Evolutionary conservation across 805 yeast genomes (phyloP).

Genomic region (Cyberlindnera mrakii): DNA sequence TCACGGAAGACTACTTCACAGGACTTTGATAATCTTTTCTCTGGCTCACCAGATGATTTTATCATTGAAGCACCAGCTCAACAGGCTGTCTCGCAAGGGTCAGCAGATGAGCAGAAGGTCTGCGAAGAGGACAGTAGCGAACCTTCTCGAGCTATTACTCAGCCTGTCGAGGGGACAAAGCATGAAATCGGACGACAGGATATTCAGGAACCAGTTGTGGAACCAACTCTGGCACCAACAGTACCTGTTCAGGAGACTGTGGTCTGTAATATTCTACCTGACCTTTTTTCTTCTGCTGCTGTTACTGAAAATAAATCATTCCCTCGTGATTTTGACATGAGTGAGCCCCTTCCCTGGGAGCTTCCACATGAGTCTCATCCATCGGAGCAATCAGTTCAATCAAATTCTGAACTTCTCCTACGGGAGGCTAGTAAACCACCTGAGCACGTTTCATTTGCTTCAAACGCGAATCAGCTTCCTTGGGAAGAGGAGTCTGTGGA

Average conservation of each 20-base stretch:
- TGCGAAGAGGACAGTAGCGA: not conserved
- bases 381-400: not conserved
- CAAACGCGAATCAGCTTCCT: not conserved
- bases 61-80: not conserved
- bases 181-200: too few species aligned
- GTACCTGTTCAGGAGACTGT: too few species aligned
- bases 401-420: conserved; percentile 2
- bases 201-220: too few species aligned
- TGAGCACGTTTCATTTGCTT: conserved; percentile 1
- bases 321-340: too few species aligned
- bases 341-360: conserved; percentile 1
- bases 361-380: not conserved
- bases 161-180: too few species aligned
- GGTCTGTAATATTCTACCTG: too few species aligned
- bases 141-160: too few species aligned
- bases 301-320: too few species aligned
- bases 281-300: too few species aligned
- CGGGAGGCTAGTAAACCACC: not conserved
- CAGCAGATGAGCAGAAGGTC: not conserved
- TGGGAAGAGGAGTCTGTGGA: not conserved
- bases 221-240: too few species aligned
- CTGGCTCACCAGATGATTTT: not conserved
- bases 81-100: not conserved
- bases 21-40: not conserved
- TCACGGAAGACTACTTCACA: too few species aligned